A percentile compares a stretch with the other conserved stretches of the same genome.
phyloP scores from a whole-genome alignment of 1,139 yeast species.

The Trichomonascaceae sp. region DNA sequence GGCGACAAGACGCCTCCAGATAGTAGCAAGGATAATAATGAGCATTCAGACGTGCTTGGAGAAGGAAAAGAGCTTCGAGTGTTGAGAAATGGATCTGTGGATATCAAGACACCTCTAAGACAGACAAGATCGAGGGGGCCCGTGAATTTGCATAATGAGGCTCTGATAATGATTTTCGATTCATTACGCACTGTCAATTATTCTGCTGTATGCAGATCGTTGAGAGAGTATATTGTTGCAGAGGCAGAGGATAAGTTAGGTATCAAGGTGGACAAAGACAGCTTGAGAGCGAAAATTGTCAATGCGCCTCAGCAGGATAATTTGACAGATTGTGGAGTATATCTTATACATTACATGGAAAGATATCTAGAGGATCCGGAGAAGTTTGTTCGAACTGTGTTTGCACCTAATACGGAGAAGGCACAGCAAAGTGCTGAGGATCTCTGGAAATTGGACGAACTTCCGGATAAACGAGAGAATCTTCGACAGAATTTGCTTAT shows the following conservation, averaged over 20 bases:
- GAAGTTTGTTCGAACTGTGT: conserved; percentile 50
- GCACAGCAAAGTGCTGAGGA: conserved; percentile 13
- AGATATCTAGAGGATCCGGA: conserved; percentile 53
- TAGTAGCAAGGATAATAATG: background rate
- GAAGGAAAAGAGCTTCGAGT: conserved; percentile 5
- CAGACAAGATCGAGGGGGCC: conserved; percentile 11
- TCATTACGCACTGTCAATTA: conserved; percentile 52
- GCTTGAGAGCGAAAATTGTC: conserved; percentile 42
- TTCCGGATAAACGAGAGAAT: conserved; percentile 10
- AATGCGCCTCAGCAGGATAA: conserved; percentile 81
- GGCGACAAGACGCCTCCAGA: background rate
- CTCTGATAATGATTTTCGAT: conserved; percentile 67
- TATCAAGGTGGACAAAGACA: conserved; percentile 42
- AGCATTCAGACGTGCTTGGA: background rate
- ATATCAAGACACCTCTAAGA: conserved; percentile 1
- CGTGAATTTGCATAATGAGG: conserved; percentile 22
- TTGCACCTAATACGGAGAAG: conserved; percentile 10
- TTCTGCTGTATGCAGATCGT: conserved; percentile 43
- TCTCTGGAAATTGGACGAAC: conserved; percentile 16
- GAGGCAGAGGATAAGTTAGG: conserved; percentile 61
- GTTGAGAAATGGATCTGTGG: conserved; percentile 8
- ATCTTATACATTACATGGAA: conserved; percentile 71
- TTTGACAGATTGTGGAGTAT: conserved; percentile 93
- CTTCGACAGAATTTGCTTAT: background rate
- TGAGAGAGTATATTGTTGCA: conserved; percentile 57